These are phyloP conservation scores for Chrysoporthe austroafricana DNA, from an alignment of 2,329 filamentous ascomycete genomes.

Conservation along the genomic window DNA sequence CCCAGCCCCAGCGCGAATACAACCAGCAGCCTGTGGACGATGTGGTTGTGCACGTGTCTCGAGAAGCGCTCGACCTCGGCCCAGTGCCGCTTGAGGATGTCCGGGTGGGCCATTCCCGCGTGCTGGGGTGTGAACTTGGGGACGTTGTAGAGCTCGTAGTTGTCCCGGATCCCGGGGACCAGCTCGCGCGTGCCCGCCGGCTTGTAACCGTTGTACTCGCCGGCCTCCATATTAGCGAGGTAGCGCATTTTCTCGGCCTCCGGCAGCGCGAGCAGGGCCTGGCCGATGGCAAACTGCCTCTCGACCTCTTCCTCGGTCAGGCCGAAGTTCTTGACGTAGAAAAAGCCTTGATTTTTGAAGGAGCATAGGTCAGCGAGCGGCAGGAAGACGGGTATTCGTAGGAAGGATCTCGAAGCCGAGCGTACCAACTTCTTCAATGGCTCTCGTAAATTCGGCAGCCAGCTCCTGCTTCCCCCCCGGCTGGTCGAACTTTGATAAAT, in stretches of 20 bases:
- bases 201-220: conserved; percentile 58
- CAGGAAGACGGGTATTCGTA: too few relatives aligned
- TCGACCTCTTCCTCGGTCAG: conserved; percentile 59
- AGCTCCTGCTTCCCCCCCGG: conserved; percentile 30
- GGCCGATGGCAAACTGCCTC: conserved; percentile 58
- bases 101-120: conserved; percentile 46
- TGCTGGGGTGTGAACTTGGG: conserved; percentile 58
- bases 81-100: conserved; percentile 51
- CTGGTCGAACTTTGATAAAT: conserved; percentile 25
- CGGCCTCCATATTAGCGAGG: conserved; percentile 44
- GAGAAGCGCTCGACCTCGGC: conserved; percentile 59
- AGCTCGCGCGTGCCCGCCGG: conserved; percentile 42
- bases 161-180: conserved; percentile 49
- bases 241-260: conserved; percentile 59
- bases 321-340: conserved; percentile 62
- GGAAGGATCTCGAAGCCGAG: too few relatives aligned
- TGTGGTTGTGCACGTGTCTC: conserved; percentile 44
- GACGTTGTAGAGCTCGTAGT: conserved; percentile 63
- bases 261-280: conserved; percentile 52
- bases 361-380: neutral
- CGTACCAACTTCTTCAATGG: conserved; percentile 21
- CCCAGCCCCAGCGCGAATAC: conserved; percentile 63
- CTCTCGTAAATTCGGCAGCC: conserved; percentile 31
- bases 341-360: conserved; percentile 43
- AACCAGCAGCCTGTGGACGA: conserved; percentile 56